Evolutionary conservation across 495 filamentous ascomycete genomes (phyloP), one percentile per base, ranked within the genome.

Genomic region (Chaetomium fimeti): DNA sequence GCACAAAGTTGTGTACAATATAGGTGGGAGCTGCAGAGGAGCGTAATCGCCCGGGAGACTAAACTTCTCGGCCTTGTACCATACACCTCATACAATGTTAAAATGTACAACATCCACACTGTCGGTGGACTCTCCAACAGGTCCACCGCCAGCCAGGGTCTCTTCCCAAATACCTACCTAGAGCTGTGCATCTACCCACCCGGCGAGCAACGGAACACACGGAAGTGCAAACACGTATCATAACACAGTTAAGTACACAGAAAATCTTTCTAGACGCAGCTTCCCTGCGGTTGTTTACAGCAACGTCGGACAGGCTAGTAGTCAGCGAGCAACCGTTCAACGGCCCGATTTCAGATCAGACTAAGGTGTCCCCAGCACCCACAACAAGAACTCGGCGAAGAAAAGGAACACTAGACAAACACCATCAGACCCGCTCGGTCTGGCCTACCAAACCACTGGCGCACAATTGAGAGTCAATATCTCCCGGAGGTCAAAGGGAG

Each of bases 31-130:
- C 38, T 51, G 47, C 28, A 60, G 20, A 43, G 11, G 11, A 60
- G 15, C 43, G 20, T 54, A 62, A 62, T 62, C 8, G 32, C 38
- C 29, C 45, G 45, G 22, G 20, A 32, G 32, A 18, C 3, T 16
- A 22, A 20, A 1, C 47, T 52, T 52, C 58, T 40, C 28, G 47
- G 58, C 58, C 27, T 24, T 52, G 47, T 60, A 60, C 13, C 58
- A 62, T 62, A 54, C 49, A 43, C 22, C 16, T 6, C 22, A 29
- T 32, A 36, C 29, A 28, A 62, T 36, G 8, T 3, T 36, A 40
- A 18, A 60, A 40, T 61, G 59, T 61, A 51, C 47, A 48, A 32
- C 57, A 32, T 22, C 2, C 7, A 16, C 5, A 29, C 47, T 25
- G 3, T 28, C 3, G 25, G 13, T 53, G 13, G 20, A 29, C 24